Evolutionary conservation across 2,329 filamentous ascomycete genomes (phyloP).

Genomic region (Epicoccum nigrum): DNA sequence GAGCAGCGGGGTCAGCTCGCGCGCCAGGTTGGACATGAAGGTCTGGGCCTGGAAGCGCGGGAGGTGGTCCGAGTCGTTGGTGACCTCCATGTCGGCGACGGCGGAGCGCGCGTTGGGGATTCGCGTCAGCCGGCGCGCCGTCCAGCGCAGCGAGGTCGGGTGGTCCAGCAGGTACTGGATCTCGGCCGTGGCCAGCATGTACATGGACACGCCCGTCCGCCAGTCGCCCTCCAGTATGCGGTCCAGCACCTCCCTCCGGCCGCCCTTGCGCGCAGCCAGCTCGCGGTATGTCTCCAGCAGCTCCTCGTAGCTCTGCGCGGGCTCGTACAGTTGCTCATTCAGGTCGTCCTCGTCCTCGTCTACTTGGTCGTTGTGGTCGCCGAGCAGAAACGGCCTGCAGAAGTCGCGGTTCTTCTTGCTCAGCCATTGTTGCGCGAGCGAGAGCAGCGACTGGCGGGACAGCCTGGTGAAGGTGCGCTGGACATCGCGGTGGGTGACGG

Average conservation of each 20-base stretch:
- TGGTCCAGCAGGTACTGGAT: slow-evolving; percentile 61
- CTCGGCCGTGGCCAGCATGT: slow-evolving; percentile 62
- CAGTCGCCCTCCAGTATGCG: slow-evolving; percentile 64
- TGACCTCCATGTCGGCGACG: slow-evolving; percentile 46
- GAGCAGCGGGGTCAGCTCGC: slow-evolving; percentile 75
- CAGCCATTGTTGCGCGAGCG: slow-evolving; percentile 78
- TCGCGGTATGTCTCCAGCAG: slow-evolving; percentile 61
- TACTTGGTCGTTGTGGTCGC: slow-evolving; percentile 50
- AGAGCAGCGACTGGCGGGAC: slow-evolving; percentile 73
- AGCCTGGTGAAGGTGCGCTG: slow-evolving; percentile 71
- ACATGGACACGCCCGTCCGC: slow-evolving; percentile 61
- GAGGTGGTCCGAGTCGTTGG: slow-evolving; percentile 49
- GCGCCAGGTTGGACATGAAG: slow-evolving; percentile 77
- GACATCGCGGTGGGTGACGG: slow-evolving; percentile 67
- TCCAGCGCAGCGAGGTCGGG: slow-evolving; percentile 59
- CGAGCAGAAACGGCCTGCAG: slow-evolving; percentile 64
- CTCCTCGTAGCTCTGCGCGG: slow-evolving; percentile 68
- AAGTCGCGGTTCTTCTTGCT: slow-evolving; percentile 66
- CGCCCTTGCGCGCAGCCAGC: slow-evolving; percentile 53
- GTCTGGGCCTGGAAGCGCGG: slow-evolving; percentile 81
- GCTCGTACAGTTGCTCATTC: slow-evolving; percentile 69
- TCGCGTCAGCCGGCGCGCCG: slow-evolving; percentile 56
- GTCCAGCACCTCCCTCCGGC: slow-evolving; percentile 61
- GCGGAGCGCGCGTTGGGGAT: slow-evolving; percentile 37
- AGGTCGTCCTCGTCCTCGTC: slow-evolving; percentile 59